phyloP scores from a whole-genome alignment of 306 rosid genomes.

The Cajanus cajan region DNA sequence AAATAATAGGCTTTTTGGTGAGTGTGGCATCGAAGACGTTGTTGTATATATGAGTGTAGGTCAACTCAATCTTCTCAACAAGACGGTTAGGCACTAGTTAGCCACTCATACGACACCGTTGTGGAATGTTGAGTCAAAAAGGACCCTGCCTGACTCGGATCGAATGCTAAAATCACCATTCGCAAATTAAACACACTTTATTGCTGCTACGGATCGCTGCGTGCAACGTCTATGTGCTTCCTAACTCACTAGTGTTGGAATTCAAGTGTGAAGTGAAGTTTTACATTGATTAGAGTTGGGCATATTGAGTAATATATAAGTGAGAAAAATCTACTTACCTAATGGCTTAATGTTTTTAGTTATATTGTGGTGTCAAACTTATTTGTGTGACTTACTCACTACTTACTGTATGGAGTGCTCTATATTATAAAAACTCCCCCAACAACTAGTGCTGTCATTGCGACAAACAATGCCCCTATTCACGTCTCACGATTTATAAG shows the following conservation, averaged over 20 bases:
- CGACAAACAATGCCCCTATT: neutral
- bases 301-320: too few relatives aligned
- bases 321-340: too few relatives aligned
- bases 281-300: too few relatives aligned
- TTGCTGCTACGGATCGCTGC: slow-evolving; percentile 33
- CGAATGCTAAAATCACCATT: neutral
- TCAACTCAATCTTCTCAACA: slow-evolving; percentile 45
- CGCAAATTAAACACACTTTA: slow-evolving; percentile 21
- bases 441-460: slow-evolving; percentile 5
- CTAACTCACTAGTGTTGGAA: too few relatives aligned
- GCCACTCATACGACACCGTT: slow-evolving; percentile 38
- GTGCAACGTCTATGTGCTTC: neutral
- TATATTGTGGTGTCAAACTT: too few relatives aligned
- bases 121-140: slow-evolving; percentile 58
- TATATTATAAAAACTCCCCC: too few relatives aligned
- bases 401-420: too few relatives aligned
- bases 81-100: slow-evolving; percentile 39
- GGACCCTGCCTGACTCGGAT: slow-evolving; percentile 27
- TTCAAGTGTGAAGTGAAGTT: too few relatives aligned
- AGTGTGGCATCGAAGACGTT: slow-evolving; percentile 18
- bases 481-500: neutral
- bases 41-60: neutral
- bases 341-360: too few relatives aligned
- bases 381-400: too few relatives aligned
- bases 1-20: slow-evolving; percentile 25